Evolutionary conservation across 2,329 filamentous ascomycete genomes (phyloP), one percentile per base, ranked within the genome.

Genomic region (Phaeoacremonium minimum): DNA sequence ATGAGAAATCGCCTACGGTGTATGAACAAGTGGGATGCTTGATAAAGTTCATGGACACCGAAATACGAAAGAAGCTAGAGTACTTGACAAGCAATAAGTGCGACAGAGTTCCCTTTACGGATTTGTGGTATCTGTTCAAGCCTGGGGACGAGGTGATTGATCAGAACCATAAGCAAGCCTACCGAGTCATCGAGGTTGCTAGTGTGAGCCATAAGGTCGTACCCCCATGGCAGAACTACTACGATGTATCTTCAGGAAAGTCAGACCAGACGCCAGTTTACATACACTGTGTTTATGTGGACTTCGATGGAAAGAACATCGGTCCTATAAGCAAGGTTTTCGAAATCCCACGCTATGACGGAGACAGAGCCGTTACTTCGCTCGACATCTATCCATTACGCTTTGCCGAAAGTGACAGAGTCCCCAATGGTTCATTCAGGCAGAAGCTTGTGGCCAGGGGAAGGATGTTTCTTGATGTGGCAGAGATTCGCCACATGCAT

Each of bases 241-340:
- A 32, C 22, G 16, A 30, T 28, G 26, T 20, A 12, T 12, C 34
- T 9, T 9, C 32, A 12, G 36, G 30, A 12, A 17, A 33, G 4
- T 17, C 38, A 29, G 34, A 38, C 15, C 30, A 36, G 12, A 19
- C 20, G 2, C 18, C 32, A 6, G 30, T 49, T 8, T 30, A 33
- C 1, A 22, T 51, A 1, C 13, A 40, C 17, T 50, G 50, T 35
- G 46, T 53, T 12, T 48, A 51, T 17, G 43, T 58, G 13, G 48
- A 59, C 34, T 62, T 57, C 34, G 54, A 62, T 20, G 58, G 58
- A 0, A 46, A 46, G 4, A 15, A 35, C 2, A 32, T 58, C 2
- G 57, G 57, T 0, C 56, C 56, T 0, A 51, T 58, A 1, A 9
- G 4, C 2, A 45, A 39, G 2, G 35, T 7, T 0, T 52, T 58